phyloP scores from a whole-genome alignment of 257 asterid genomes.

The Anisodus acutangulus region DNA sequence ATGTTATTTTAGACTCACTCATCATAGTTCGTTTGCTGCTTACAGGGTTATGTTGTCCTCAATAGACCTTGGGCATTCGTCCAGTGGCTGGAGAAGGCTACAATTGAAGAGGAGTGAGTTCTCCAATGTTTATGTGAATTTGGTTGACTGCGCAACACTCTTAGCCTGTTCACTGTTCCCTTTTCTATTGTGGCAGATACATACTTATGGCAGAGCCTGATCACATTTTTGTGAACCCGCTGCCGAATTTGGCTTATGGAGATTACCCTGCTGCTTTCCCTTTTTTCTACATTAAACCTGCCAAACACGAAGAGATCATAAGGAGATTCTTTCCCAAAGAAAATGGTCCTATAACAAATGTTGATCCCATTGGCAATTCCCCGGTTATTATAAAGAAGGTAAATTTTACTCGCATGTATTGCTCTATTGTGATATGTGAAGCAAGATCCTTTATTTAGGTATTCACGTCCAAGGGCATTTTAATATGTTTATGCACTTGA shows the following conservation, averaged over 20 bases:
- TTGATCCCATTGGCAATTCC: conserved; percentile 74
- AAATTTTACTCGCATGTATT: background rate
- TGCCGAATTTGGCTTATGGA: conserved; percentile 52
- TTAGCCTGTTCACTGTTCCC: background rate
- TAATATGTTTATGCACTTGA: background rate
- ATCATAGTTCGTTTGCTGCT: background rate
- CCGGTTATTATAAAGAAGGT: conserved; percentile 66
- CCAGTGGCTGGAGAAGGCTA: conserved; percentile 67
- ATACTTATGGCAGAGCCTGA: conserved; percentile 72
- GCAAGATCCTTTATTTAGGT: background rate
- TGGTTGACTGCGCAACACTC: background rate
- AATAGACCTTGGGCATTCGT: conserved; percentile 78
- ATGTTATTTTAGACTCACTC: background rate
- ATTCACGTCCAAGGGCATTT: background rate
- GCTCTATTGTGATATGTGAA: background rate
- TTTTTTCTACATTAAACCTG: conserved; percentile 63
- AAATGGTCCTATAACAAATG: conserved; percentile 55
- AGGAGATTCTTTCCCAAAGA: conserved; percentile 57
- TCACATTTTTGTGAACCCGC: conserved; percentile 60
- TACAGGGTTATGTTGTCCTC: conserved; percentile 67
- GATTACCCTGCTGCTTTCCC: conserved; percentile 61
- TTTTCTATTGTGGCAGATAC: conserved; percentile 46
- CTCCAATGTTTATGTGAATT: conserved; percentile 30
- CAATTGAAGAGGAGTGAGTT: conserved; percentile 69
- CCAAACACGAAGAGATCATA: conserved; percentile 45